Evolutionary conservation across 768 basidiomycete species (phyloP).

Genomic region (Galerina marginata): DNA sequence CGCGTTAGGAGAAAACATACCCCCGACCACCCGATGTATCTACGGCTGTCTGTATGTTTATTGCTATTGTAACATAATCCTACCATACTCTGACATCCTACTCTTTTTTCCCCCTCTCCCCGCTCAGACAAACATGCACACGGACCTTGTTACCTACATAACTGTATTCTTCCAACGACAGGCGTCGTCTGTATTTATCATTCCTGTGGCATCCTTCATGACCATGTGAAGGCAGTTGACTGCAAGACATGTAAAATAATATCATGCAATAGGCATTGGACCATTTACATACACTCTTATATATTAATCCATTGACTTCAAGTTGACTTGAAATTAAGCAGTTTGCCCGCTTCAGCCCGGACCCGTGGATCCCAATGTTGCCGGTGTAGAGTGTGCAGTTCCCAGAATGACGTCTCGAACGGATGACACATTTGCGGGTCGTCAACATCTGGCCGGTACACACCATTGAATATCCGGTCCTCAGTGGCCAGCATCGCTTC

Average conservation of each 20-base stretch:
- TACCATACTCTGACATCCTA: constrained; percentile 21
- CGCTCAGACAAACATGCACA: constrained; percentile 16
- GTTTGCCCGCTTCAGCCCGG: constrained; percentile 64
- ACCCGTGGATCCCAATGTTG: constrained; percentile 73
- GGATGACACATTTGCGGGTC: constrained; percentile 86
- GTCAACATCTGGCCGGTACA: constrained; percentile 84
- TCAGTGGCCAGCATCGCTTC: constrained; percentile 87
- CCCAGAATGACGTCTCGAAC: constrained; percentile 88
- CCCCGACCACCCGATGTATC: constrained; percentile 20
- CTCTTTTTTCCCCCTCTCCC: constrained; percentile 7
- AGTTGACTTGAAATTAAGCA: constrained; percentile 47
- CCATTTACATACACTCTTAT: constrained; percentile 20
- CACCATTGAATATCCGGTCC: constrained; percentile 83
- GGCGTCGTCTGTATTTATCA: constrained; percentile 31
- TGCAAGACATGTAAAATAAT: constrained; percentile 28
- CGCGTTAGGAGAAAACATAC: constrained; percentile 29
- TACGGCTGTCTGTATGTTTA: constrained; percentile 31
- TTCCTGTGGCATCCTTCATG: constrained; percentile 22
- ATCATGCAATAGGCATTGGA: constrained; percentile 17
- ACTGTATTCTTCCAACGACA: constrained; percentile 25
- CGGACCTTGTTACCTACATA: constrained; percentile 22
- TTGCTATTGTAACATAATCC: constrained; percentile 32
- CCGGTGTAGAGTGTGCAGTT: constrained; percentile 68
- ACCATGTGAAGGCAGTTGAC: constrained; percentile 19
- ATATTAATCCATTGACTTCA: constrained; percentile 8